Evolutionary conservation across 352 stramenopile genomes (phyloP), one percentile per base, ranked within the genome.

Genomic region (Pythium sp.): DNA sequence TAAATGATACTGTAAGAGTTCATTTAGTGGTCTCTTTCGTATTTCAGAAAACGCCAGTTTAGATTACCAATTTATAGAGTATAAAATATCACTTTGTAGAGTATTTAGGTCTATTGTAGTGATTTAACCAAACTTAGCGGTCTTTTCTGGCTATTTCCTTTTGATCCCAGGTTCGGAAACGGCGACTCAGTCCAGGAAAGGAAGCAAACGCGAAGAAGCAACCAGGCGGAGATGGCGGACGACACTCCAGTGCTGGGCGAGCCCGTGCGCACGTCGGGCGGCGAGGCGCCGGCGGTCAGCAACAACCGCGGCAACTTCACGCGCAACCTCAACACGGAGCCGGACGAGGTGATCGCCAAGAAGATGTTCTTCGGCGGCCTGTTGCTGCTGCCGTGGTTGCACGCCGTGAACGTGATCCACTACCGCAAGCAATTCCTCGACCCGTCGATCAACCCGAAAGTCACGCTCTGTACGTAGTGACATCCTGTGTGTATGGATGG

Each of bases 291-390:
- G 43, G 57, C 65, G 43, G 67, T 78, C 53, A 58, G 46, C 63
- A 93, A 94, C 78, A 95, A 93, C 74, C 86, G 85, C 54, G 87
- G 86, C 63, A 95, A 95, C 75, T 94, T 95, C 58, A 95, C 88
- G 72, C 86, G 88, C 26, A 95, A 95, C 76, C 65, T 92, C 49
- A 93, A 91, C 74, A 84, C 85, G 58, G 88, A 95, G 71, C 61
- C 81, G 32, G 86, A 95, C 63, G 79, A 84, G 47, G 70, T 64
- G 9, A 82, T 95, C 65, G 88, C 88, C 41, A 77, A 70, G 56
- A 95, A 95, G 74, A 93, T 95, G 82, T 95, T 95, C 66, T 72
- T 95, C 22, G 88, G 88, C 63, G 88, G 88, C 0, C 68, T 91
- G 24, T 65, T 72, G 54, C 79, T 92, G 57, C 73, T 95, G 58